These are phyloP conservation scores for Gracilaria caudata DNA, from an alignment of 23 red algal species.

Conservation along the genomic window DNA sequence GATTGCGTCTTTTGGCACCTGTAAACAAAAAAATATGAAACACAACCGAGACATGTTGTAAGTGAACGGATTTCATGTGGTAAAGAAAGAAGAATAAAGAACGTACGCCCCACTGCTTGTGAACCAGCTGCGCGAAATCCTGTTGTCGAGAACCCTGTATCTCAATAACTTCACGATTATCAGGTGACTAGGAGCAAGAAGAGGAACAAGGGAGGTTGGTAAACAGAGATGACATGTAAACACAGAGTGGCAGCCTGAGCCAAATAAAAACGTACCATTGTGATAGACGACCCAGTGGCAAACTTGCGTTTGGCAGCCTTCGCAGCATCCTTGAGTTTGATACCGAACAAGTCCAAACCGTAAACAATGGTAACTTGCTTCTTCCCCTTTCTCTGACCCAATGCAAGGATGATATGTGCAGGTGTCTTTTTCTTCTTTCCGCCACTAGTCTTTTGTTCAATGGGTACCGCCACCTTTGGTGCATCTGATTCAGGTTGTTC, in stretches of 20 bases:
- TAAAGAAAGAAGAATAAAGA: neutral
- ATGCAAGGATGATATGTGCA: constrained; percentile 57
- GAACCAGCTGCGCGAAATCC: constrained; percentile 72
- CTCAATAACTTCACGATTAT: constrained; percentile 80
- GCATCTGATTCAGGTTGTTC: constrained; percentile 29
- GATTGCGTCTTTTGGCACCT: constrained; percentile 68
- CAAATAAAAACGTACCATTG: constrained; percentile 52
- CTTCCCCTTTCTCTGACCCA: constrained; percentile 72
- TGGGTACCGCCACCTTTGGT: constrained; percentile 61
- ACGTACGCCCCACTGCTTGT: constrained; percentile 63
- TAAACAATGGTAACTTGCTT: constrained; percentile 82
- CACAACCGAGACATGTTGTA: neutral
- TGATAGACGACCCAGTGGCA: constrained; percentile 62
- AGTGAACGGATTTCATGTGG: neutral
- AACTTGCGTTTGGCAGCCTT: constrained; percentile 66
- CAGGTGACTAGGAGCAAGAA: constrained; percentile 46
- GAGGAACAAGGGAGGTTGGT: neutral
- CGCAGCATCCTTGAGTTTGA: constrained; percentile 77
- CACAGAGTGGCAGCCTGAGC: neutral
- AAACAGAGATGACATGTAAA: neutral
- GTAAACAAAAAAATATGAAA: neutral
- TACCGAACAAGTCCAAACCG: constrained; percentile 76
- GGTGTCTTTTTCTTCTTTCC: constrained; percentile 75
- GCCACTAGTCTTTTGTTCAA: constrained; percentile 61
- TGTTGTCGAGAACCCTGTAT: constrained; percentile 73